Evolutionary conservation across 441 rosid species (phyloP).

Genomic region (Populus trichocarpa): DNA sequence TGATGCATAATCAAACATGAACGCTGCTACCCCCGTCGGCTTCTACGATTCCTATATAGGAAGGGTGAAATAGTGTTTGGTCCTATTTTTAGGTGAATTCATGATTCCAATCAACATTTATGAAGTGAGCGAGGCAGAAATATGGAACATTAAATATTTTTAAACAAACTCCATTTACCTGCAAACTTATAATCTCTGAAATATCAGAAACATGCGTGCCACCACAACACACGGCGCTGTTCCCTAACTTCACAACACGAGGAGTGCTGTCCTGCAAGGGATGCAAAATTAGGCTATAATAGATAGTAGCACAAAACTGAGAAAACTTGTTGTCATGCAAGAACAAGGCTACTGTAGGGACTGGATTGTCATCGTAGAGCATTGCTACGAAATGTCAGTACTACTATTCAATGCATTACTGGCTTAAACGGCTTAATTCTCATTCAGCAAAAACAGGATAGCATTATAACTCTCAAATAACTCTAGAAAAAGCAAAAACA

Average conservation of each 20-base stretch:
- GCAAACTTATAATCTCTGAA: conserved; percentile 61
- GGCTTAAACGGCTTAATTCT: background rate
- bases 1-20: background rate
- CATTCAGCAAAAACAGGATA: background rate
- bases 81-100: background rate
- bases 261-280: conserved; percentile 67
- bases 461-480: background rate
- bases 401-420: too few species aligned
- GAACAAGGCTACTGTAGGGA: background rate
- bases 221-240: conserved; percentile 70
- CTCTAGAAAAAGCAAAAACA: background rate
- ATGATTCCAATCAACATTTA: background rate
- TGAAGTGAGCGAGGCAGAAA: background rate
- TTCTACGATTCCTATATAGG: background rate
- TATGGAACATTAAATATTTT: background rate
- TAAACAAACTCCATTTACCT: conserved; percentile 37
- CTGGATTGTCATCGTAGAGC: background rate
- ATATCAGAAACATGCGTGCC: conserved; percentile 79
- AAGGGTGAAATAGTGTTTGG: background rate
- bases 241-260: conserved; percentile 65
- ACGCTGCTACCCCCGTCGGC: background rate
- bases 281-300: conserved; percentile 3
- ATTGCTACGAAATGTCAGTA: too few species aligned
- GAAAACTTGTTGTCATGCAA: background rate
- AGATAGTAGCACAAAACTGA: background rate